These are phyloP conservation scores for Nitzschia inconspicua DNA, from an alignment of 108 stramenopile genomes.

Conservation along the genomic window DNA sequence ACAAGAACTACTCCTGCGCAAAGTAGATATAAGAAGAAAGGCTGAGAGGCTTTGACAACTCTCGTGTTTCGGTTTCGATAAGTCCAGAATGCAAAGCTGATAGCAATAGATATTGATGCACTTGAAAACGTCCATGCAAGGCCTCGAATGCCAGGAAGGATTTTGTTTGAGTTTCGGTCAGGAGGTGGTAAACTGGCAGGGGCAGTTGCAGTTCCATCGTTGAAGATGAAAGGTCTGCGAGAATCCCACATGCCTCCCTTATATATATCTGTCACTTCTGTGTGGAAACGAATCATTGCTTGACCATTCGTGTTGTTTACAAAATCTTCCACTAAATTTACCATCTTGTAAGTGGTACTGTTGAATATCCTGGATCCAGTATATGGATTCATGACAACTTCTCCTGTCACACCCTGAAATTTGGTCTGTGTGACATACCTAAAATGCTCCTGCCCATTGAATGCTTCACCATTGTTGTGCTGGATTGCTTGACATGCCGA, in stretches of 20 bases:
- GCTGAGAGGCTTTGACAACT: conserved; percentile 38
- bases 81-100: conserved; percentile 36
- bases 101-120: background rate
- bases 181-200: conserved; percentile 3
- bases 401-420: conserved; percentile 43
- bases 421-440: conserved; percentile 16
- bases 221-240: conserved; percentile 27
- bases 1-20: conserved; percentile 46
- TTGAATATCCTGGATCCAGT: conserved; percentile 35
- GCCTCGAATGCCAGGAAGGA: background rate
- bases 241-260: conserved; percentile 27
- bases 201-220: conserved; percentile 31
- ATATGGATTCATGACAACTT: conserved; percentile 30
- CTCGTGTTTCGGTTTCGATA: conserved; percentile 11
- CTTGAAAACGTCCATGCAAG: conserved; percentile 1
- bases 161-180: no score
- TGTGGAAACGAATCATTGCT: conserved; percentile 16
- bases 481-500: conserved; percentile 24
- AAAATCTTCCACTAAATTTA: background rate
- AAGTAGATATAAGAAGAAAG: conserved; percentile 39
- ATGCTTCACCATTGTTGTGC: background rate
- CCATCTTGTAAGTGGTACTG: background rate
- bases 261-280: conserved; percentile 29
- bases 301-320: background rate
- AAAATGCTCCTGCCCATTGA: conserved; percentile 39